Evolutionary conservation across 495 filamentous ascomycete species (phyloP).

Genomic region (Corynascus novoguineensis): DNA sequence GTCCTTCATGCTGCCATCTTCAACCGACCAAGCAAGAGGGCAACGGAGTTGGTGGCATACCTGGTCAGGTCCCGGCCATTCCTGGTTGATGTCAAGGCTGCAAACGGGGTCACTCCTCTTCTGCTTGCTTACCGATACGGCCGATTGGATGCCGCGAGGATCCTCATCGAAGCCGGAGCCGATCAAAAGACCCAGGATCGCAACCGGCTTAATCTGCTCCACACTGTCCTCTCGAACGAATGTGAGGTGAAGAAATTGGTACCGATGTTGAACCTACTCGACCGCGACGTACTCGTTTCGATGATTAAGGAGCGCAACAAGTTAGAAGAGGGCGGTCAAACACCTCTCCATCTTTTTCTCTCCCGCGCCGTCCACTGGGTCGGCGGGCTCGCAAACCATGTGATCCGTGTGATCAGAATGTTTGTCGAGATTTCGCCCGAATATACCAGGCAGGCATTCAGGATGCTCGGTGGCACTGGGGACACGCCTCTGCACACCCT

Average conservation of each 20-base stretch:
- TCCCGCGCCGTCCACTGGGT: not conserved
- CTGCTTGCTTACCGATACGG: conserved; percentile 50
- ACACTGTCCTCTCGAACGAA: conserved; percentile 42
- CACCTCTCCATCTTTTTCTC: conserved; percentile 32
- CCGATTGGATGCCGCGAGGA: conserved; percentile 48
- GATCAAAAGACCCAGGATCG: conserved; percentile 54
- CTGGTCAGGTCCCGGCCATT: conserved; percentile 52
- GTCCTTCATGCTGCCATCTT: conserved; percentile 62
- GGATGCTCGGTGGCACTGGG: conserved; percentile 59
- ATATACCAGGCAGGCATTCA: conserved; percentile 41
- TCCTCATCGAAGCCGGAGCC: conserved; percentile 58
- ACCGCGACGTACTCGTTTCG: conserved; percentile 37
- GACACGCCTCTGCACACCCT: conserved; percentile 59
- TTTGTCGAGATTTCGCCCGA: conserved; percentile 49
- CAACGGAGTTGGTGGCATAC: conserved; percentile 54
- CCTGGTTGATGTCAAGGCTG: conserved; percentile 53
- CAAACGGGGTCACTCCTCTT: conserved; percentile 55
- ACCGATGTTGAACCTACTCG: conserved; percentile 48
- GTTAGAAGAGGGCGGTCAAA: conserved; percentile 31
- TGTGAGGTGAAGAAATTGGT: conserved; percentile 31
- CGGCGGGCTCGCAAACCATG: conserved; percentile 8
- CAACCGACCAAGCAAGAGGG: conserved; percentile 31
- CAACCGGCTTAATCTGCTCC: conserved; percentile 54
- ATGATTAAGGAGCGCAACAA: conserved; percentile 39
- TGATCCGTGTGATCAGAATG: conserved; percentile 31